Conservation (phyloP, 768 basidiomycete genomes). For the Collybiopsis luxurians region DNA sequence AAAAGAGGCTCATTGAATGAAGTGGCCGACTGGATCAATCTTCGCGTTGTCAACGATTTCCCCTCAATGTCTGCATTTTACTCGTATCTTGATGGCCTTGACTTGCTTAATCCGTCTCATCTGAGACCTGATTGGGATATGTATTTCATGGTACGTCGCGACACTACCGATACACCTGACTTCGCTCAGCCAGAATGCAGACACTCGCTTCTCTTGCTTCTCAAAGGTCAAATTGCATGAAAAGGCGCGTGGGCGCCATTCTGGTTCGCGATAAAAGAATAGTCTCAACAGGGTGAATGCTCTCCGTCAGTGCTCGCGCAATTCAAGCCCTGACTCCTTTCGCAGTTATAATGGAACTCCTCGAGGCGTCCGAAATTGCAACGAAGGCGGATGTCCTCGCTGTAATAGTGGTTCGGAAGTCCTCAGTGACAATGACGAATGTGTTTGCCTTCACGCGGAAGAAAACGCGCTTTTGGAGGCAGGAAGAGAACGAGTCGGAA, state of each 20-base stretch:
- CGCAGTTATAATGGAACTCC: slow-evolving; percentile 94
- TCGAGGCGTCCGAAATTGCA: slow-evolving; percentile 85
- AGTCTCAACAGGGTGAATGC: slow-evolving; percentile 73
- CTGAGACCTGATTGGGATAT: slow-evolving; percentile 91
- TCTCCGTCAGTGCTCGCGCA: no score
- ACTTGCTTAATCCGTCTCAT: slow-evolving; percentile 70
- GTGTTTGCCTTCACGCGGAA: slow-evolving; percentile 95
- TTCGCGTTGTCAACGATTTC: slow-evolving; percentile 69
- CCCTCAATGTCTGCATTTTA: slow-evolving; percentile 49
- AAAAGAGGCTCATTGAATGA: slow-evolving; percentile 24
- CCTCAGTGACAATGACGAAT: slow-evolving; percentile 60
- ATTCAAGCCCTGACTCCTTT: background rate
- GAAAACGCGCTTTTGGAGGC: slow-evolving; percentile 97
- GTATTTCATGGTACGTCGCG: slow-evolving; percentile 82
- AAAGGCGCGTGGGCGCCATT: slow-evolving; percentile 92
- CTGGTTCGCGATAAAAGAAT: slow-evolving; percentile 83
- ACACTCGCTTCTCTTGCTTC: slow-evolving; percentile 90
- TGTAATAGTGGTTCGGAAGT: slow-evolving; percentile 61
- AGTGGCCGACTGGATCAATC: slow-evolving; percentile 50
- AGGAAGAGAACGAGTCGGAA: slow-evolving; percentile 85
- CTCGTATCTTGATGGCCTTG: slow-evolving; percentile 60
- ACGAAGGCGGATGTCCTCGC: slow-evolving; percentile 82
- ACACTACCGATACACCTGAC: background rate
- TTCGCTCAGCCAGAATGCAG: slow-evolving; percentile 32
- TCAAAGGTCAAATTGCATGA: slow-evolving; percentile 93